These are phyloP conservation scores for Chlorella vulgaris DNA, from an alignment of 139 green algal genomes.

Conservation along the genomic window DNA sequence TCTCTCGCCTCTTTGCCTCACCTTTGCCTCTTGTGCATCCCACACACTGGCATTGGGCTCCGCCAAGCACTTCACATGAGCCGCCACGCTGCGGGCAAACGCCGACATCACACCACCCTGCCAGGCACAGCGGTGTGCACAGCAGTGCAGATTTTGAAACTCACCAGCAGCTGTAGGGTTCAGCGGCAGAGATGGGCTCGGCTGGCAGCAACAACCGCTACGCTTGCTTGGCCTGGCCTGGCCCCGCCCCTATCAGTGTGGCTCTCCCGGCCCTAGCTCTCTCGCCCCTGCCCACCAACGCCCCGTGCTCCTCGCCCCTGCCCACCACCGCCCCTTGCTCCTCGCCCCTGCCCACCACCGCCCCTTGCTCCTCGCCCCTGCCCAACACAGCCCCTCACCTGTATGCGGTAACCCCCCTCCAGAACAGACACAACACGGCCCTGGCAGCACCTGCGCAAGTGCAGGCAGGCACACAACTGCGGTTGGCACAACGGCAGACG, in stretches of 20 bases:
- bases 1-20: neutral
- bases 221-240: too few relatives aligned
- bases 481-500: neutral
- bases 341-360: too few relatives aligned
- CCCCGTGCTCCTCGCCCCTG: too few relatives aligned
- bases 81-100: slow-evolving; percentile 85
- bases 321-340: too few relatives aligned
- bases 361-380: too few relatives aligned
- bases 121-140: slow-evolving; percentile 49
- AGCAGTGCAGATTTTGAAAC: neutral
- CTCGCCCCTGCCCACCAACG: too few relatives aligned
- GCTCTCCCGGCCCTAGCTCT: too few relatives aligned
- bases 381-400: too few relatives aligned
- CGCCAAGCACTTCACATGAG: slow-evolving; percentile 81
- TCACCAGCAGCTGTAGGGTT: too few relatives aligned
- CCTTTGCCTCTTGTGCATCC: slow-evolving; percentile 46
- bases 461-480: neutral
- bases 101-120: slow-evolving; percentile 76
- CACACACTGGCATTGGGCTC: slow-evolving; percentile 53
- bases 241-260: too few relatives aligned
- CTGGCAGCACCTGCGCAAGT: slow-evolving; percentile 64
- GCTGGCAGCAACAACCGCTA: too few relatives aligned
- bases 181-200: too few relatives aligned
- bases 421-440: slow-evolving; percentile 86
- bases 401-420: slow-evolving; percentile 93